Evolutionary conservation across 306 rosid genomes (phyloP), one percentile per base, ranked within the genome.

Genomic region (Alnus glutinosa): DNA sequence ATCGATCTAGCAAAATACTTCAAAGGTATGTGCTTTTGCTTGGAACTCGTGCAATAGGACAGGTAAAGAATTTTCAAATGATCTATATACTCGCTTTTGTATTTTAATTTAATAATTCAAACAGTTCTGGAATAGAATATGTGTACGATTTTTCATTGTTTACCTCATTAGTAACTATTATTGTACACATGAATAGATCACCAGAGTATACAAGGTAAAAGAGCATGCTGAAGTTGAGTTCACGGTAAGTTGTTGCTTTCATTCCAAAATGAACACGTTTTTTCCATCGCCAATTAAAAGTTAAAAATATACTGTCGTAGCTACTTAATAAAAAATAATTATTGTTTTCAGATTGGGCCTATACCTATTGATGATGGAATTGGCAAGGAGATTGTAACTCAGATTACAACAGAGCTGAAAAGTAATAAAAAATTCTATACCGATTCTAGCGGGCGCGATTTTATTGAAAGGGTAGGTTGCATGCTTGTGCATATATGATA

Each of bases 191-290:
- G 9, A 64, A 61, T 63, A 95, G 99, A 85, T 75, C 59, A 95
- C 97, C 51, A 90, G 98, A 83, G 85, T 92, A 76, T 83, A 84
- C 85, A 93, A 90, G 80, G 97, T 87, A 71, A 93, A 87, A 82
- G 99, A 95, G 77, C 98, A 95, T 70, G 98, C 88, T 83, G 99
- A 95, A 88, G 92, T 93, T 55, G 98, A 95, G 88, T 93, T 91
- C 73, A 89, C 85, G 77, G 99, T 95, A 89, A 90, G 97, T 82
- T 19, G n/a, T 59, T 10, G 14, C 15, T 59, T 59, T 28, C 32
- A 10, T 19, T 3, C 15, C 66, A 9, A 19, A 59, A 32, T 1
- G 66, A 28, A 28, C 37, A 59, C 5, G 46, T 19, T 30, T 23
- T 7, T n/a, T 55, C 13, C 28, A 55, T 1, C 4, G 8, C 66